Evolutionary conservation across 2,329 filamentous ascomycete genomes (phyloP).

Genomic region (Pezicula carpinea): DNA sequence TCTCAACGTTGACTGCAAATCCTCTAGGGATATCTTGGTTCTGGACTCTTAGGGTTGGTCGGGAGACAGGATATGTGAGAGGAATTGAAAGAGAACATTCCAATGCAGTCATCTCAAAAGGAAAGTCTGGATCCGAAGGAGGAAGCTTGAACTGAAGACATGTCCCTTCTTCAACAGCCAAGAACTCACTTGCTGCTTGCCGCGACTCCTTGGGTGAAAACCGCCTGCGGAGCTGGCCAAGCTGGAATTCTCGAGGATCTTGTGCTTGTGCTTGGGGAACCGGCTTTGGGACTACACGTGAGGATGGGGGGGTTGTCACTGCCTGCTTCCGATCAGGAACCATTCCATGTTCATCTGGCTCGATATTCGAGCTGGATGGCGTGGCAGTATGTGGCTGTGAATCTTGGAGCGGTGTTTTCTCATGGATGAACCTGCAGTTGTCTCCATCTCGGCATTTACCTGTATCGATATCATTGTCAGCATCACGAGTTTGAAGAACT

Average conservation of each 20-base stretch:
- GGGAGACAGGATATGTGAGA: slow-evolving; percentile 51
- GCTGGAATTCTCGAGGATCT: slow-evolving; percentile 69
- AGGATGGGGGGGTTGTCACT: slow-evolving; percentile 27
- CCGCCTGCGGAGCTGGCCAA: slow-evolving; percentile 66
- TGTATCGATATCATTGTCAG: neutral
- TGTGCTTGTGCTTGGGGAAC: slow-evolving; percentile 58
- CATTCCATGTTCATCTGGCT: slow-evolving; percentile 16
- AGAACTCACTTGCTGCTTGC: slow-evolving; percentile 21
- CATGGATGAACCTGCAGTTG: slow-evolving; percentile 5
- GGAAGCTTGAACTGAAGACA: slow-evolving; percentile 59
- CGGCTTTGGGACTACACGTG: slow-evolving; percentile 58
- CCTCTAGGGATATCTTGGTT: slow-evolving; percentile 69
- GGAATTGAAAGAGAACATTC: slow-evolving; percentile 67
- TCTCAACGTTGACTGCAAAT: slow-evolving; percentile 72
- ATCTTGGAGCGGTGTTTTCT: slow-evolving; percentile 10
- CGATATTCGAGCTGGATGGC: slow-evolving; percentile 3
- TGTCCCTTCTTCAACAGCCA: slow-evolving; percentile 28
- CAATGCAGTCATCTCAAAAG: slow-evolving; percentile 67
- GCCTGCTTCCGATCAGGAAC: slow-evolving; percentile 28
- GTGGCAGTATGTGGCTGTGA: slow-evolving; percentile 6
- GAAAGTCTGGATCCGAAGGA: slow-evolving; percentile 80
- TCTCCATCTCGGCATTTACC: slow-evolving; percentile 1
- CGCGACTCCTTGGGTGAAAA: slow-evolving; percentile 47
- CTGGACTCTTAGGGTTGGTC: slow-evolving; percentile 56
- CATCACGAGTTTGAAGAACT: neutral